These are phyloP conservation scores for Pythium volutum DNA, from an alignment of 352 stramenopile species.

Conservation along the genomic window DNA sequence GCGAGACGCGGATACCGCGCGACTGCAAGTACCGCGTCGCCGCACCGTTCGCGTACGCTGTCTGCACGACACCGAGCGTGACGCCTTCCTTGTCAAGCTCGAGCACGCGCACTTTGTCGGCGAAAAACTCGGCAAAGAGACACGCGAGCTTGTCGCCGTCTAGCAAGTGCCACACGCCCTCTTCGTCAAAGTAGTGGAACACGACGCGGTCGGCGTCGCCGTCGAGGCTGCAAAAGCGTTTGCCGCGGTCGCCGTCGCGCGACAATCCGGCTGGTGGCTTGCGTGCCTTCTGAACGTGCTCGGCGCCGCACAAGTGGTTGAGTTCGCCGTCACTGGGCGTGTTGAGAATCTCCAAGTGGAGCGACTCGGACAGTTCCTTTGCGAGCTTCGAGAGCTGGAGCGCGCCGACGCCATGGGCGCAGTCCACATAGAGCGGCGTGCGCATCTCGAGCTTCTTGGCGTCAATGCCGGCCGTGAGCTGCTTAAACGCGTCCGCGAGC, in stretches of 20 bases:
- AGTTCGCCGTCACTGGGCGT: constrained; percentile 84
- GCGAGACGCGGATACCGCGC: constrained; percentile 64
- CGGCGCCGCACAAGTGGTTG: constrained; percentile 96
- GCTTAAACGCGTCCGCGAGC: constrained; percentile 91
- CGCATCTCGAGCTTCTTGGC: constrained; percentile 82
- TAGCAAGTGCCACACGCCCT: constrained; percentile 82
- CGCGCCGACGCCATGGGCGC: constrained; percentile 91
- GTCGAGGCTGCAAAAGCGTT: constrained; percentile 93
- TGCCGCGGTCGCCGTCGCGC: constrained; percentile 60
- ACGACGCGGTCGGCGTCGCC: constrained; percentile 98
- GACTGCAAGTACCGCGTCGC: constrained; percentile 88
- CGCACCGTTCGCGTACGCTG: constrained; percentile 98
- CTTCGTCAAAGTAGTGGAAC: constrained; percentile 92
- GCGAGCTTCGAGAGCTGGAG: constrained; percentile 69
- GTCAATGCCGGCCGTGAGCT: constrained; percentile 78
- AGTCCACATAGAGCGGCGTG: constrained; percentile 89
- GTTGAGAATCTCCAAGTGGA: constrained; percentile 83
- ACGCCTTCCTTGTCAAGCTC: constrained; percentile 73
- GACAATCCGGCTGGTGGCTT: constrained; percentile 67
- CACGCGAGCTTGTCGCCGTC: constrained; percentile 98
- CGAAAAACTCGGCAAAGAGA: constrained; percentile 94
- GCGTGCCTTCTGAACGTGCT: constrained; percentile 96
- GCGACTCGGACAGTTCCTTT: constrained; percentile 75
- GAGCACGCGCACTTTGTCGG: constrained; percentile 84
- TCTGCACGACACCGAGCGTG: constrained; percentile 96